These are phyloP conservation scores for Plantago rigida DNA, from an alignment of 305 asterid species.

Conservation along the genomic window DNA sequence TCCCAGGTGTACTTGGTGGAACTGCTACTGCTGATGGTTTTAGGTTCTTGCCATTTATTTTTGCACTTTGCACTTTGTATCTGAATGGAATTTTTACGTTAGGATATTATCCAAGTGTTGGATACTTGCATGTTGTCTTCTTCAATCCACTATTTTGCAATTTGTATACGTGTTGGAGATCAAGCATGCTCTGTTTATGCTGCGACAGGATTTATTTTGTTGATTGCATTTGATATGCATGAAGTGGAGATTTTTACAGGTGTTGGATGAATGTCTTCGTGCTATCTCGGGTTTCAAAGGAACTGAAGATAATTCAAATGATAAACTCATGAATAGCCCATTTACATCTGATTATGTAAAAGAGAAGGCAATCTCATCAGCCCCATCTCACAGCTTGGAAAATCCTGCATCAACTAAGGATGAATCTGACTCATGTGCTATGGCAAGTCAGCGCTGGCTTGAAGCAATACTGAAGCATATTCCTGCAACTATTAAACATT, in stretches of 20 bases:
- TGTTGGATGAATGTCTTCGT: slow-evolving; percentile 90
- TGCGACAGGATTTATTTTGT: slow-evolving; percentile 3
- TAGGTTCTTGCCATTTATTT: neutral
- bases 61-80: neutral
- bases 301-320: slow-evolving; percentile 81
- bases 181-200: neutral
- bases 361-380: slow-evolving; percentile 76
- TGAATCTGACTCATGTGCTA: slow-evolving; percentile 35
- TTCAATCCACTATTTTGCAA: neutral
- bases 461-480: slow-evolving; percentile 68
- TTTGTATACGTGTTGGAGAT: neutral
- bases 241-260: slow-evolving; percentile 39
- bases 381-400: slow-evolving; percentile 60
- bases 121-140: neutral
- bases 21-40: neutral
- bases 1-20: neutral
- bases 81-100: neutral
- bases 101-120: neutral
- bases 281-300: slow-evolving; percentile 91
- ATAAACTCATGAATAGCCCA: slow-evolving; percentile 63
- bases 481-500: slow-evolving; percentile 59
- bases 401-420: slow-evolving; percentile 35
- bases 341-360: slow-evolving; percentile 73
- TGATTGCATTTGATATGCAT: slow-evolving; percentile 18
- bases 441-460: slow-evolving; percentile 70